A percentile compares a stretch with the other conserved stretches of the same genome.
These are phyloP conservation scores for Bonia amplexicaulis DNA, from an alignment of 176 grass and related monocot genomes.

Conservation along the genomic window DNA sequence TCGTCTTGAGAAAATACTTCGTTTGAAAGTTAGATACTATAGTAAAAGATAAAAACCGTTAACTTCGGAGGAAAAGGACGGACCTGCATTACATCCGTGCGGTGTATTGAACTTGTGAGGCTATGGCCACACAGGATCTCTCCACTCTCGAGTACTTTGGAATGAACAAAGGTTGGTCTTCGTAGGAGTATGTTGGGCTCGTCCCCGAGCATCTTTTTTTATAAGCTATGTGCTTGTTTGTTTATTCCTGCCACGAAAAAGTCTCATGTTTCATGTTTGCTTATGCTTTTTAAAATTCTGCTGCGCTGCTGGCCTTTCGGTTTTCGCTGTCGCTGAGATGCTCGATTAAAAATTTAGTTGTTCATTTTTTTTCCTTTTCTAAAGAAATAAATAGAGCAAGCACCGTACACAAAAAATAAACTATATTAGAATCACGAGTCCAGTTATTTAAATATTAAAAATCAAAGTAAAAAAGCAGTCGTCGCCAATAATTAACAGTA, in stretches of 20 bases:
- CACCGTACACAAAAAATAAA: background rate
- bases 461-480: background rate
- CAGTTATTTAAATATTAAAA: background rate
- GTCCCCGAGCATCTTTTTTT: background rate
- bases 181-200: constrained; percentile 8
- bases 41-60: too few species aligned
- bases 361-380: background rate
- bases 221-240: background rate
- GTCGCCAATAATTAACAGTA: background rate
- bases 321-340: constrained; percentile 14
- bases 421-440: background rate
- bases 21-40: too few species aligned
- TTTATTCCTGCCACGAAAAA: constrained; percentile 14
- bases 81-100: too few species aligned
- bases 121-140: background rate
- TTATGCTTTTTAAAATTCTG: background rate
- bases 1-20: too few species aligned
- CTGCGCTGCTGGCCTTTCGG: background rate
- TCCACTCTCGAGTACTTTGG: background rate
- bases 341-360: background rate
- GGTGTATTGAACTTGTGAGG: background rate
- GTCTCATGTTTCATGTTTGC: constrained; percentile 3
- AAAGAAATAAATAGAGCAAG: background rate
- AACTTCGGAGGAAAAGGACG: too few species aligned
- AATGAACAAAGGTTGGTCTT: background rate